Evolutionary conservation across 805 yeast genomes (phyloP).

Genomic region (Gaillardinia entomophila): DNA sequence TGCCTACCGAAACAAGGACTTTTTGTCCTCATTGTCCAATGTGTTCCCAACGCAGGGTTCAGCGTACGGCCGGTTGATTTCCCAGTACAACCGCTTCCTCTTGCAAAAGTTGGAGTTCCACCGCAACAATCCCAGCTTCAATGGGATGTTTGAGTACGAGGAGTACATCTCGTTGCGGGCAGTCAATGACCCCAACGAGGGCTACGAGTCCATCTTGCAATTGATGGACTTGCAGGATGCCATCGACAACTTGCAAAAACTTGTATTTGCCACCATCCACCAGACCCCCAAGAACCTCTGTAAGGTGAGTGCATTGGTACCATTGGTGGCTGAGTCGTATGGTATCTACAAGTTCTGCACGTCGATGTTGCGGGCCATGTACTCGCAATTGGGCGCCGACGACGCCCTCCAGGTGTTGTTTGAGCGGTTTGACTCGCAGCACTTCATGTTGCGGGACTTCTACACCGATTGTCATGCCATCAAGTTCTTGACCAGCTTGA

Average conservation of each 20-base stretch:
- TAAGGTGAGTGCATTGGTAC: conserved; percentile 80
- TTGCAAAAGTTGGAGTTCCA: conserved; percentile 77
- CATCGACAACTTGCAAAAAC: conserved; percentile 69
- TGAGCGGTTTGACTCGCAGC: conserved; percentile 67
- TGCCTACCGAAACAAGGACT: conserved; percentile 71
- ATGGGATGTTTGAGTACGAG: conserved; percentile 93
- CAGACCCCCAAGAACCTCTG: conserved; percentile 63
- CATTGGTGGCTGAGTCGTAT: conserved; percentile 83
- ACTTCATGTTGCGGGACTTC: conserved; percentile 68
- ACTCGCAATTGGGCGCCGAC: conserved; percentile 62
- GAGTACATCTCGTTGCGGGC: conserved; percentile 85
- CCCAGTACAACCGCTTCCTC: conserved; percentile 68
- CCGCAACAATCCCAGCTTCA: conserved; percentile 78
- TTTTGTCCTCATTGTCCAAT: conserved; percentile 69
- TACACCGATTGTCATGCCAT: conserved; percentile 87
- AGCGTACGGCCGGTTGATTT: conserved; percentile 67
- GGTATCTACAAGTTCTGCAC: conserved; percentile 88
- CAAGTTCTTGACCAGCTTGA: conserved; percentile 71
- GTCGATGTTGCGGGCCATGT: conserved; percentile 87
- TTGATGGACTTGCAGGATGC: conserved; percentile 81
- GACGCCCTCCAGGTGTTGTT: conserved; percentile 74
- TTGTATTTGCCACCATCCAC: conserved; percentile 66
- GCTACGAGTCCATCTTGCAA: conserved; percentile 83
- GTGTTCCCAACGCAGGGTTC: conserved; percentile 37
- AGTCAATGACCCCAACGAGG: conserved; percentile 92